Conservation (phyloP, 306 rosid species). For the Astragalus membranaceus region DNA sequence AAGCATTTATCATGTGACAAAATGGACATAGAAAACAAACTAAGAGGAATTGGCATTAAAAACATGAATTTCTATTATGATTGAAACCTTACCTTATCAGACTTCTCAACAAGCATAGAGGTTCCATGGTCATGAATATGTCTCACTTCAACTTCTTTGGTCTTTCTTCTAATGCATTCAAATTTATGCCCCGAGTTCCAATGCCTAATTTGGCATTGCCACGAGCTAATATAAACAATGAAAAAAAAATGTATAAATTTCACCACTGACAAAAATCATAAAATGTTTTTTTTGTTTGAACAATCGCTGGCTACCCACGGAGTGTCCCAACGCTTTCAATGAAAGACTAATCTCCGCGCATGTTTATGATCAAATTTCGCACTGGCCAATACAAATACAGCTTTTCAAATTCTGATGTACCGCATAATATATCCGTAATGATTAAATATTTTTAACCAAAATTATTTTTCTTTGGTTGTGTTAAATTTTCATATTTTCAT, state of each 20-base stretch:
- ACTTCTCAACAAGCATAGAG: neutral
- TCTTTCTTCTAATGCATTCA: constrained; percentile 22
- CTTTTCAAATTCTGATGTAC: neutral
- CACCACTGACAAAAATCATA: neutral
- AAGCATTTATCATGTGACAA: too few species aligned
- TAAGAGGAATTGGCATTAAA: neutral
- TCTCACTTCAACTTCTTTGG: neutral
- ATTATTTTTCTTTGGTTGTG: too few species aligned
- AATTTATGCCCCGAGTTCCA: constrained; percentile 26
- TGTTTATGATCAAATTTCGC: too few species aligned
- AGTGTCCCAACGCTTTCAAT: too few species aligned
- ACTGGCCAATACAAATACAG: too few species aligned
- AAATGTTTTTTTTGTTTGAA: too few species aligned
- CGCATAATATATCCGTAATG: too few species aligned
- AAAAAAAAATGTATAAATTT: neutral
- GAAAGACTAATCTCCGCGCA: too few species aligned
- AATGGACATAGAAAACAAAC: neutral
- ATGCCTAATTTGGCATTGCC: constrained; percentile 20
- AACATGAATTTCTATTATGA: too few species aligned
- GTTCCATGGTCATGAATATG: neutral
- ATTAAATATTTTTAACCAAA: too few species aligned
- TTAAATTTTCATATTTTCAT: neutral
- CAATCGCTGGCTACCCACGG: too few species aligned
- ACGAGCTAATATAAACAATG: constrained; percentile 18
- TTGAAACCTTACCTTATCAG: constrained; percentile 14